Base-by-base conservation (phyloP, 176 grass and related monocot species). In the Tillandsia fasciculata region DNA sequence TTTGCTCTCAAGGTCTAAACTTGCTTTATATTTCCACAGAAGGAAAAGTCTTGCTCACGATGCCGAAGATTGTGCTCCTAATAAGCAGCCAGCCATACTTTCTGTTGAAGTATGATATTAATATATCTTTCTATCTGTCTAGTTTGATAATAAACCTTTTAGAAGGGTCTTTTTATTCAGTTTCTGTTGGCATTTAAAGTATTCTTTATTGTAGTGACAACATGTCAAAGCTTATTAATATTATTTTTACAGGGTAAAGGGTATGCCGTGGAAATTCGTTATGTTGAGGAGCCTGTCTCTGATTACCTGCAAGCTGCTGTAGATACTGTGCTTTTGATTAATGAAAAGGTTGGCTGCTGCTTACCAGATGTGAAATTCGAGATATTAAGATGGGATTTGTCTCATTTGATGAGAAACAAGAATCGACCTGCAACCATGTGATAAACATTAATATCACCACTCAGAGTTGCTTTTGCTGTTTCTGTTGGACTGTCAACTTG, bases 251-350 rank as follows among this genome's bases (percentile, higher is more conserved):
- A 92, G 93, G 93, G 93, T 76, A 97, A 85, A 92, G 93, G 86
- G 11, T 92, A 92, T 51, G 90, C 84, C 15, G 86, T 97, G 74
- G 93, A 87, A 76, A 85, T 89, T 74, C 74, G 85, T 85, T 97
- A 90, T 87, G 77, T 90, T 18, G 93, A 97, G 81, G 93, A 97
- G 63, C 84, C 93, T 67, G 89, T 97, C 2, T 77, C 93, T 70
- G 89, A 97, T 71, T 97, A 97, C 72, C 75, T 97, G 63, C 89
- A 70, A 77, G 79, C 86, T 77, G 61, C 77, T 59, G 86, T 97
- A 81, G 74, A 82, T 76, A 85, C 81, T 52, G 89, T 97, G 58
- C 77, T 90, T 59, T 81, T 81, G 66, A 89, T 97, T 85, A 86
- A 92, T 51, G 89, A 90, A 69, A 92, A 91, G 82, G 93, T 97